Evolutionary conservation across 1,139 yeast genomes (phyloP), one percentile per base, ranked within the genome.

Genomic region (Magnusiomyces tetraspermus): DNA sequence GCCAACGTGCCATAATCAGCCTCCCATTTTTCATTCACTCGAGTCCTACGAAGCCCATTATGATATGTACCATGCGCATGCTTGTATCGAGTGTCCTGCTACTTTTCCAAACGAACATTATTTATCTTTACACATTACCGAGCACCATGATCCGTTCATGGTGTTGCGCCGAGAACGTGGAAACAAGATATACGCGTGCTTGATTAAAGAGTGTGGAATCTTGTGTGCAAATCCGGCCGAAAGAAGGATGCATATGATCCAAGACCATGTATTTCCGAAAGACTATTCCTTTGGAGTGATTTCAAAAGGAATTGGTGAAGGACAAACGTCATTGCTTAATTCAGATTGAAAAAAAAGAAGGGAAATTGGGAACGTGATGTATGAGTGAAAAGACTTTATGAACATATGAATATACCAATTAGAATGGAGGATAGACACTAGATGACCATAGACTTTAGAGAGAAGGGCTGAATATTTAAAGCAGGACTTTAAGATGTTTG

Each of bases 111-210:
- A 69, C 13, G 67, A 71, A 24, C 61, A 56, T 31, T 60, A 75
- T 15, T 62, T 80, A 24, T 67, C 71, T 2, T 57, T 79, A n/a
- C 86, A 81, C 59, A 70, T 79, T 3, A 72, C 74, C 24, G 85
- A 80, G 57, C 68, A 69, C 51, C 85, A 80, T 60, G 77, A 79
- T 59, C 78, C 82, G 1, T 73, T 79, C 51, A 64, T 70, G 11
- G 60, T 59, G 28, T 67, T 74, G 1, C 60, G 63, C 42, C 62
- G 63, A 52, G 76, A 76, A 43, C 60, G 65, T 19, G 80, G 79
- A 1, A 72, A 68, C 11, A 68, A 67, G 33, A 69, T 71, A 2
- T 76, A 68, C 55, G 67, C 63, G 38, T 80, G 85, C 58, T 71
- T 76, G 46, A 71, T 65, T 21, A 58, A 58, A 6, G 64, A 60